phyloP scores from a whole-genome alignment of 371 early-diverging fungal species.

The Apophysomyces ossiformis region DNA sequence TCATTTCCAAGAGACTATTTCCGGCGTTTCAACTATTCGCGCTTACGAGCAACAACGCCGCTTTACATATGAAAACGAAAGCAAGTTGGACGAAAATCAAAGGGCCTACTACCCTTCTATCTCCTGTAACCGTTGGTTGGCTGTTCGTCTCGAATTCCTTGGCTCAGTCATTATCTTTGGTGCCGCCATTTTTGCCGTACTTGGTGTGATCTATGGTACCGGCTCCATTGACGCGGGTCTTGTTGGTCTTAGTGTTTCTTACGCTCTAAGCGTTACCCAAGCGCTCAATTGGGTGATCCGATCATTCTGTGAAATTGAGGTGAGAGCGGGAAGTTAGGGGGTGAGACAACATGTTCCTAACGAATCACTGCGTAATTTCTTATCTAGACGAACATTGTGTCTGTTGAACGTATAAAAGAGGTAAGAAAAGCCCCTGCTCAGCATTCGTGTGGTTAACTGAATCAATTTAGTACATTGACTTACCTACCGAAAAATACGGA shows the following conservation, averaged over 20 bases:
- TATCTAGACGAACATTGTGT: slow-evolving; percentile 72
- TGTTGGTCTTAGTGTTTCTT: slow-evolving; percentile 88
- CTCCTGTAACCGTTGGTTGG: slow-evolving; percentile 89
- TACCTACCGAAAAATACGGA: slow-evolving; percentile 80
- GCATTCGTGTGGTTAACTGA: not conserved
- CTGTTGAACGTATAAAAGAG: slow-evolving; percentile 88
- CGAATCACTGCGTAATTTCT: not conserved
- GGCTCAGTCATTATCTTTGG: slow-evolving; percentile 69
- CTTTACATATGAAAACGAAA: slow-evolving; percentile 77
- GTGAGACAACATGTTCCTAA: not conserved
- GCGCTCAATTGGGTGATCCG: slow-evolving; percentile 88
- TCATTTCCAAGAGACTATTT: slow-evolving; percentile 79
- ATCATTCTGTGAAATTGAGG: slow-evolving; percentile 49
- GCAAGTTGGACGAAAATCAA: slow-evolving; percentile 79
- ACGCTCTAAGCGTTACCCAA: slow-evolving; percentile 84
- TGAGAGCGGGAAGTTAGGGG: not conserved
- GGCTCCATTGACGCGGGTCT: slow-evolving; percentile 68
- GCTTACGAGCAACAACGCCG: slow-evolving; percentile 77
- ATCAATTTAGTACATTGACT: slow-evolving; percentile 66
- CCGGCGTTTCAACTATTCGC: slow-evolving; percentile 83
- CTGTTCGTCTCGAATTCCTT: slow-evolving; percentile 85
- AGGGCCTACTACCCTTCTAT: slow-evolving; percentile 82
- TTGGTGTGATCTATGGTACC: slow-evolving; percentile 49
- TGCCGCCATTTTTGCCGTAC: slow-evolving; percentile 68
- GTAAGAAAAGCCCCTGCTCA: slow-evolving; percentile 16